Evolutionary conservation across 306 rosid genomes (phyloP).

Genomic region (Purshia tridentata): DNA sequence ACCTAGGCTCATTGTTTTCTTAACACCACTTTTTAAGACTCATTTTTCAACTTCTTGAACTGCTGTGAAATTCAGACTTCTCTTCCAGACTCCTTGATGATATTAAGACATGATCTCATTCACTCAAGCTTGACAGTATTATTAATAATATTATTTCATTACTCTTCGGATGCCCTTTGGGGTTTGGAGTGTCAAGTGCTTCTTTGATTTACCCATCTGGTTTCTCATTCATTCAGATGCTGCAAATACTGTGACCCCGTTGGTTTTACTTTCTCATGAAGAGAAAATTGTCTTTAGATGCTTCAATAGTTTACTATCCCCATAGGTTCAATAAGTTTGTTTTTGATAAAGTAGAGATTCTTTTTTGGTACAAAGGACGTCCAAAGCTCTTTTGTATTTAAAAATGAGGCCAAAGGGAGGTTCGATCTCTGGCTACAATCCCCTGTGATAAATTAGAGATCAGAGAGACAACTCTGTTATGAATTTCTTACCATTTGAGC

Average conservation of each 20-base stretch:
- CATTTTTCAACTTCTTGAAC: background rate
- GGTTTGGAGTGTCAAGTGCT: background rate
- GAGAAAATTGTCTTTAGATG: background rate
- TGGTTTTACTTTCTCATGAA: background rate
- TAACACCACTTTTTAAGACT: background rate
- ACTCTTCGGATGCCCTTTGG: background rate
- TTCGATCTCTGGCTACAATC: no score
- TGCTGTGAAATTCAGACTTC: slow-evolving; percentile 6
- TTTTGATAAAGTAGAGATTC: background rate
- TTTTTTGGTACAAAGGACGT: background rate
- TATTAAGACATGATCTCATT: background rate
- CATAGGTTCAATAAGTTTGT: background rate
- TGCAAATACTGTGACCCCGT: background rate
- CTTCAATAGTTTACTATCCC: background rate
- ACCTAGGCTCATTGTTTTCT: slow-evolving; percentile 5
- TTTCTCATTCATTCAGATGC: no score
- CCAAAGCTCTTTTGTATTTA: no score
- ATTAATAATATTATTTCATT: background rate
- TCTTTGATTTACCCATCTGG: background rate
- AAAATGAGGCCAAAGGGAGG: no score
- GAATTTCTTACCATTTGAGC: slow-evolving; percentile 31
- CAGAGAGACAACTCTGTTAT: background rate
- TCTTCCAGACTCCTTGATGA: background rate
- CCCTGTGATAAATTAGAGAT: no score
- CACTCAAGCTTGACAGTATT: background rate